A percentile compares a stretch with the other conserved stretches of the same genome.
Evolutionary conservation across 164 flowering plant genomes (phyloP).

Genomic region (Vitis riparia): DNA sequence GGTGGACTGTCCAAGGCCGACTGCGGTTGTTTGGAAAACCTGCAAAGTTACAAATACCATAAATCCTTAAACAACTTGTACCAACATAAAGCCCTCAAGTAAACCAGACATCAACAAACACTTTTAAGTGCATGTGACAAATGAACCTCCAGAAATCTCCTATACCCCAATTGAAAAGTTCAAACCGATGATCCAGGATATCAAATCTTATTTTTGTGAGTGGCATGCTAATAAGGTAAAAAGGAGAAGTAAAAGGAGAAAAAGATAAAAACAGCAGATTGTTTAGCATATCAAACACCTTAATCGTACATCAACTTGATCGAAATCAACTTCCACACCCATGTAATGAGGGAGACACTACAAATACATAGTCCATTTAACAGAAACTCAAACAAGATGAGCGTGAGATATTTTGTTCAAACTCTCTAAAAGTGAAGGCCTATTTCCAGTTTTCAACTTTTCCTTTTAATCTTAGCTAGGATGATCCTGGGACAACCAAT

Average conservation of each 20-base stretch:
- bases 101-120: not conserved
- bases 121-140: not conserved
- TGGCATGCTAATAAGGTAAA: not conserved
- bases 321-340: not conserved
- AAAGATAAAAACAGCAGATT: not conserved
- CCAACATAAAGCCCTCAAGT: not conserved
- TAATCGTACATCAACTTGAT: not conserved
- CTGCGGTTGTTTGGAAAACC: constrained; percentile 99
- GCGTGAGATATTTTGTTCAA: not conserved
- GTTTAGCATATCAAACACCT: not conserved
- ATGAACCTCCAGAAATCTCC: not conserved
- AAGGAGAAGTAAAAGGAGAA: not conserved
- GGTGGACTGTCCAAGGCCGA: constrained; percentile 98
- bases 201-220: not conserved
- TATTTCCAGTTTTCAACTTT: too few species aligned
- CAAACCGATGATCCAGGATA: not conserved
- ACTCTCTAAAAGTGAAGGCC: too few species aligned
- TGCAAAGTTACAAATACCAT: constrained; percentile 21
- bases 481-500: too few species aligned
- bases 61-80: not conserved
- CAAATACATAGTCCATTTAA: not conserved
- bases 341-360: not conserved
- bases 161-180: not conserved
- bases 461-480: too few species aligned
- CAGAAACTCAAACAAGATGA: not conserved